phyloP scores from a whole-genome alignment of 176 grass and related monocot species.

The Carex littledalei region DNA sequence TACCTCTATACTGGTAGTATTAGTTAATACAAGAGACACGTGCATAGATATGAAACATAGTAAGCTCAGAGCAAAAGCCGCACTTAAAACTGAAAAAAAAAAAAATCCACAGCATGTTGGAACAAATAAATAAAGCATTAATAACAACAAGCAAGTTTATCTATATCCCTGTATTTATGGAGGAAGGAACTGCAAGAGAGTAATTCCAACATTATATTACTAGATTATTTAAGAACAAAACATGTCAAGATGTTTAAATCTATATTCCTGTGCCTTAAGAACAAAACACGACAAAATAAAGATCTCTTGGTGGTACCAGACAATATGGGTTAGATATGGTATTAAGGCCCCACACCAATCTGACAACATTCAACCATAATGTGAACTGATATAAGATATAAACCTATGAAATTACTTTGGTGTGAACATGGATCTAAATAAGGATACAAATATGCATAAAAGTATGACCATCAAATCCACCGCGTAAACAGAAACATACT shows the following conservation, averaged over 20 bases:
- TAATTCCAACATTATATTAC: not conserved
- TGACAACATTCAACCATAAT: not conserved
- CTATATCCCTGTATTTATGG: not conserved
- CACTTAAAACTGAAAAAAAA: conserved; percentile 76
- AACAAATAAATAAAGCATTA: not conserved
- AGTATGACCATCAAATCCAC: not conserved
- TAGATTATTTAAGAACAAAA: not conserved
- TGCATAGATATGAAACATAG: conserved; percentile 77
- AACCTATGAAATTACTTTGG: not conserved
- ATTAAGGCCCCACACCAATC: not conserved
- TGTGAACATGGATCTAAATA: not conserved
- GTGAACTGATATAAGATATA: not conserved
- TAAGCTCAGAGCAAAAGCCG: conserved; percentile 82
- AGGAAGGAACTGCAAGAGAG: not conserved
- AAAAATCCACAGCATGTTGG: conserved; percentile 15
- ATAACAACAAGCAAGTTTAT: not conserved
- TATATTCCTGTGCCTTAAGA: not conserved
- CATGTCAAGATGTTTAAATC: not conserved
- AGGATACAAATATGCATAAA: not conserved
- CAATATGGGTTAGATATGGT: not conserved
- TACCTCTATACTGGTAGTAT: conserved; percentile 90
- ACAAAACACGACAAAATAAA: not conserved
- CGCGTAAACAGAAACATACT: not conserved
- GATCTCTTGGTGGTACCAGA: not conserved
- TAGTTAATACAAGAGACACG: conserved; percentile 45